A percentile compares a stretch with the other conserved stretches of the same genome.
Evolutionary conservation across 306 rosid genomes (phyloP).

Genomic region (Crotalaria pallida): DNA sequence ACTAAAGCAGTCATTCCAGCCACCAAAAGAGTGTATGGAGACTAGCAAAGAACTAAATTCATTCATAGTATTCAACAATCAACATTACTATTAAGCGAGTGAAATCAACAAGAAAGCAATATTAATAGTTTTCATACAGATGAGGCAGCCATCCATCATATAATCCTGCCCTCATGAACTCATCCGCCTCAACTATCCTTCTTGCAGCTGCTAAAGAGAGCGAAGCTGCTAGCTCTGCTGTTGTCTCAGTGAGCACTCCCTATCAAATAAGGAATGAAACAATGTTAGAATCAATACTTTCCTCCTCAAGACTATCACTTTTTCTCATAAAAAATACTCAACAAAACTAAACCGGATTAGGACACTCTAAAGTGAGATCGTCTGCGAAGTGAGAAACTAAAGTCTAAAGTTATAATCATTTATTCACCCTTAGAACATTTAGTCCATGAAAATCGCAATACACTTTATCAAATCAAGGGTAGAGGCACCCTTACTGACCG

Average conservation of each 20-base stretch:
- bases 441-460: too few species aligned
- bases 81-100: background rate
- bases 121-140: constrained; percentile 44
- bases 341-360: background rate
- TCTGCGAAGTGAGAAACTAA: too few species aligned
- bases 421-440: too few species aligned
- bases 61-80: background rate
- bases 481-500: background rate
- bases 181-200: constrained; percentile 98
- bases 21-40: background rate
- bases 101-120: background rate
- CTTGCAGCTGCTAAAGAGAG: constrained; percentile 87
- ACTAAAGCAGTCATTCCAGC: constrained; percentile 3
- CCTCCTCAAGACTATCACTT: background rate
- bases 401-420: too few species aligned
- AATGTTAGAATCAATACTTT: constrained; percentile 11
- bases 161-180: constrained; percentile 94
- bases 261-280: constrained; percentile 29
- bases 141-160: constrained; percentile 99
- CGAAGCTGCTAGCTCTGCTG: constrained; percentile 96
- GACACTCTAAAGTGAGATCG: too few species aligned
- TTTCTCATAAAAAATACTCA: background rate
- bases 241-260: constrained; percentile 99
- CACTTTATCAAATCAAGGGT: too few species aligned
- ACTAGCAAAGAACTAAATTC: constrained; percentile 1